Evolutionary conservation across 768 basidiomycete genomes (phyloP), one percentile per base, ranked within the genome.

Genomic region (Lactarius sp.): DNA sequence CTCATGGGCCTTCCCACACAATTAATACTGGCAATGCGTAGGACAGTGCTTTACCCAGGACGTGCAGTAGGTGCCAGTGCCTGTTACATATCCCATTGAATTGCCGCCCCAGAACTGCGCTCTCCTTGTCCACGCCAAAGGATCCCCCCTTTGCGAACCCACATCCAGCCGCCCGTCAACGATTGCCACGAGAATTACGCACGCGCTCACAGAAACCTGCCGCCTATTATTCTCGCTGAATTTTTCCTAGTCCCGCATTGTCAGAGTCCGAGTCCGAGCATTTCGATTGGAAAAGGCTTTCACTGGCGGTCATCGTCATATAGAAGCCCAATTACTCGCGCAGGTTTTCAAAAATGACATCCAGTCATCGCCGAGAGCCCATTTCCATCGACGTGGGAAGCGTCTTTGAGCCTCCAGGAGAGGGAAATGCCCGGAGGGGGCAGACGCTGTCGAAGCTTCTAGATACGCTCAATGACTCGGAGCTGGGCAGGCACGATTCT

Each of bases 381-480:
- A 27, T 36, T 10, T 34, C 41, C 52, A 59, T 64, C 39, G 63
- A 60, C 52, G 39, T 60, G 16, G 63, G 53, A 7, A 56, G 34
- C 47, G 53, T 44, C 39, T 64, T 60, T 56, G 63, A 56, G 22
- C 52, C 52, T 2, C 39, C 52, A 4, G 58, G 52, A 49, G 58
- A 50, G 41, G 58, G 63, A 55, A 61, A 56, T 47, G 20, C 41
- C 3, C 52, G 56, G 64, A 78, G 81, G 56, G 80, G 76, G 67
- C 78, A 80, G 68, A 83, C 81, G 10, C 66, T 83, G 56, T 71
- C 79, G 41, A 81, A 75, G 57, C 68, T 82, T 59, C 71, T 83
- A 56, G 81, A 82, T 65, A 75, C 79, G 53, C 70, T 82, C 53
- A 74, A 75, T 18, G 81, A 27, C 22, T 27, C 22, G 22, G 22